These are phyloP conservation scores for Xylaria nigripes DNA, from an alignment of 495 filamentous ascomycete species.

Conservation along the genomic window DNA sequence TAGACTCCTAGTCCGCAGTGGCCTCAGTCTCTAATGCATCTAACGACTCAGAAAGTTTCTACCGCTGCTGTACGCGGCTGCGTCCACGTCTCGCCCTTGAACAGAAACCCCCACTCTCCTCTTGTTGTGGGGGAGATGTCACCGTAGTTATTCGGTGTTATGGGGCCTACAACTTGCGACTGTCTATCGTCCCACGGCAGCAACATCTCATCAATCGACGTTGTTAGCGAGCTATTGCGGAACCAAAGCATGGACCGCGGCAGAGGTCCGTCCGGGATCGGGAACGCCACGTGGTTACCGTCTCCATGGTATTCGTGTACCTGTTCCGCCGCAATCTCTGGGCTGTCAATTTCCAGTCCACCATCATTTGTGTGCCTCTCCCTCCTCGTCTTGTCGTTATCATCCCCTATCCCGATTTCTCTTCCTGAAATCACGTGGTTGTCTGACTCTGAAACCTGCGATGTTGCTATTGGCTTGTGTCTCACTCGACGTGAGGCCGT, in stretches of 20 bases:
- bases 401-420: neutral
- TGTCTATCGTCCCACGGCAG: conserved; percentile 14
- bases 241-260: conserved; percentile 17
- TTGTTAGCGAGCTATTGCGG: neutral
- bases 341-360: conserved; percentile 7
- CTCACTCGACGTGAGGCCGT: conserved; percentile 14
- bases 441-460: neutral
- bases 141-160: conserved; percentile 47
- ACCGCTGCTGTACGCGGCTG: conserved; percentile 30
- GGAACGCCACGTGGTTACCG: conserved; percentile 29
- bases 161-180: conserved; percentile 27
- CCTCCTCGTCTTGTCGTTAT: neutral
- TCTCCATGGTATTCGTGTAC: conserved; percentile 14
- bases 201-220: conserved; percentile 32
- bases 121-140: conserved; percentile 48
- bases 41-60: conserved; percentile 26
- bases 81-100: conserved; percentile 36
- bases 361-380: neutral
- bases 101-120: conserved; percentile 48
- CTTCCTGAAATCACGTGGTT: neutral
- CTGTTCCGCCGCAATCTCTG: neutral
- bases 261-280: conserved; percentile 18
- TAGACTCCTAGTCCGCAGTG: neutral
- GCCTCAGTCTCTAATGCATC: neutral
- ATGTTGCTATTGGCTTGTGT: conserved; percentile 13